Percentiles rank a stretch among this genome's conserved stretches.
phyloP scores from a whole-genome alignment of 371 early-diverging fungal species.

The Syncephalis plumigaleata region DNA sequence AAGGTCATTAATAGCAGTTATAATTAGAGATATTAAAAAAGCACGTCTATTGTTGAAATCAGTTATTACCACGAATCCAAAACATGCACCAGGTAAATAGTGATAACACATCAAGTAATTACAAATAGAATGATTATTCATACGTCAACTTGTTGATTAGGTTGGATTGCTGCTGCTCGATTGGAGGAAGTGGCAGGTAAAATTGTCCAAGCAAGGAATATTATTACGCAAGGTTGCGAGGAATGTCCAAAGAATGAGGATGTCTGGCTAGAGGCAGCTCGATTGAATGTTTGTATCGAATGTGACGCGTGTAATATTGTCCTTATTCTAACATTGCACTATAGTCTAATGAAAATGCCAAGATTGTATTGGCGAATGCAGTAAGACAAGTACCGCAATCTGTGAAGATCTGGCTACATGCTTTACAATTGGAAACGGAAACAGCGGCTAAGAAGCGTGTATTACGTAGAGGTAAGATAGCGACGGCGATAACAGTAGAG shows the following conservation, averaged over 20 bases:
- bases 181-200: slow-evolving; percentile 87
- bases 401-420: slow-evolving; percentile 84
- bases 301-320: slow-evolving; percentile 66
- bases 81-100: slow-evolving; percentile 64
- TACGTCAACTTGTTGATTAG: no score
- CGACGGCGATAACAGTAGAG: neutral
- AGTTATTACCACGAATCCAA: slow-evolving; percentile 82
- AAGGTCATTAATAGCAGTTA: neutral
- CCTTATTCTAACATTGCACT: no score
- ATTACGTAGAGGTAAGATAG: slow-evolving; percentile 46
- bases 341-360: slow-evolving; percentile 51
- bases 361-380: slow-evolving; percentile 78
- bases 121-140: no score
- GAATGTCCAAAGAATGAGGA: slow-evolving; percentile 89
- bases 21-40: slow-evolving; percentile 66
- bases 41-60: slow-evolving; percentile 77
- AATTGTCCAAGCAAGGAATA: slow-evolving; percentile 56
- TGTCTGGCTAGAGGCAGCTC: slow-evolving; percentile 90
- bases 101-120: no score
- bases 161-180: slow-evolving; percentile 96
- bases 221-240: slow-evolving; percentile 83
- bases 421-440: slow-evolving; percentile 74
- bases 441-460: slow-evolving; percentile 58
- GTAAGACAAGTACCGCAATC: slow-evolving; percentile 79
- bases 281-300: slow-evolving; percentile 34